Evolutionary conservation across 257 asterid species (phyloP), one percentile per base, ranked within the genome.

Genomic region (Gynochthodes officinalis): DNA sequence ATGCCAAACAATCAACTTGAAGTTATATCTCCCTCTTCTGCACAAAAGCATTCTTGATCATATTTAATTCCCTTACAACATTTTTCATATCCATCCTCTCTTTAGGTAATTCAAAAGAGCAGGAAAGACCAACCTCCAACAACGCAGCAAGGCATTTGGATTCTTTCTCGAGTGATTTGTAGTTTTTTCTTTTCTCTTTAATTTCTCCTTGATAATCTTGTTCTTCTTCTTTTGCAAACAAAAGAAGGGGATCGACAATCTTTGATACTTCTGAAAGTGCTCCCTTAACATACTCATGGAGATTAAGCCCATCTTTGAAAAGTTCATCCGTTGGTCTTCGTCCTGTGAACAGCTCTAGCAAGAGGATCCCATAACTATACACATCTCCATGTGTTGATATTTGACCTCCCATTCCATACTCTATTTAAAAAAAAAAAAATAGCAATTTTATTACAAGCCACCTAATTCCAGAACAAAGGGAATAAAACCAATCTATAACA

Each of bases 341-440:
- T 30, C 89, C 84, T 0, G 87, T 85, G 70, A 80, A 77, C 64
- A 84, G 70, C 73, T 87, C 90, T 67, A 84, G 54, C 84, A 84
- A 70, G 53, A 88, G 81, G 53, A 84, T 79, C 57, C 88, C 94
- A 69, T 70, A 86, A 73, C 87, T 82, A 59, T 88, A 81, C 12
- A 84, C 83, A 58, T 88, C 90, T 72, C 90, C 90, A 0, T 58
- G 62, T 19, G 63, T 71, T 9, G 89, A 83, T 11, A 33, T 79
- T 8, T 68, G 53, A 37, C 61, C 72, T 57, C 87, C 89, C 80
- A 82, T 78, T 60, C 86, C 90, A 67, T 87, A 82, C 75, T 87
- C 83, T 87, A 77, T n/a, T n/a, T 70, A 82, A 32, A 33, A 59
- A 28, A 33, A 60, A 21, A 60, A 33, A 1, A 58, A 3, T 23